phyloP scores from a whole-genome alignment of 2,329 filamentous ascomycete genomes.

The Phialemoniopsis sp. region DNA sequence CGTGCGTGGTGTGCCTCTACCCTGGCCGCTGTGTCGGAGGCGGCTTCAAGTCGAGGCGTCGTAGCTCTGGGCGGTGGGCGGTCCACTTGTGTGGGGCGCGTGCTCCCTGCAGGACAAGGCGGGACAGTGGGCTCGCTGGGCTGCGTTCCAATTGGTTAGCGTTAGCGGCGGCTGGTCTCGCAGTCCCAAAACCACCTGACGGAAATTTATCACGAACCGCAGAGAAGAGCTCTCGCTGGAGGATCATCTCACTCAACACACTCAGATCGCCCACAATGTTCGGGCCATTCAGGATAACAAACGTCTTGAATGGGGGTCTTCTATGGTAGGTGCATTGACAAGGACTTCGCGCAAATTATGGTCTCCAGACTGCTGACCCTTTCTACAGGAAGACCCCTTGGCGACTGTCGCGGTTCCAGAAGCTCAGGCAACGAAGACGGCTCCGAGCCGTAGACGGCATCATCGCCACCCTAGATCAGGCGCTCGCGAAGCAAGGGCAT shows the following conservation, averaged over 20 bases:
- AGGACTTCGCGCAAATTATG: background rate
- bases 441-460: conserved; percentile 82
- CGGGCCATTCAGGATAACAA: conserved; percentile 76
- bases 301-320: conserved; percentile 72
- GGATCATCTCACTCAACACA: background rate
- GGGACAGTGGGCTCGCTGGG: too few species aligned
- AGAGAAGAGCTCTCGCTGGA: too few species aligned
- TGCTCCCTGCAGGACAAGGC: too few species aligned
- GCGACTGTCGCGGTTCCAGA: conserved; percentile 89
- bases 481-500: conserved; percentile 69
- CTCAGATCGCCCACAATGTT: conserved; percentile 58
- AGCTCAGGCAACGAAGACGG: conserved; percentile 78
- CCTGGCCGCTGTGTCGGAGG: too few species aligned
- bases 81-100: too few species aligned
- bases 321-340: conserved; percentile 58
- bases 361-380: background rate
- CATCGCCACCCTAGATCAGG: conserved; percentile 76
- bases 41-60: too few species aligned
- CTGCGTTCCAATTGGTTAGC: background rate
- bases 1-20: too few species aligned
- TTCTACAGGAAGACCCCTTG: conserved; percentile 81
- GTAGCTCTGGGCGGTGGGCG: too few species aligned
- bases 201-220: conserved; percentile 7
- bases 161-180: conserved; percentile 1
- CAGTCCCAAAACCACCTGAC: background rate